Evolutionary conservation across 331 rosid genomes (phyloP), one percentile per base, ranked within the genome.

Genomic region (Erythrophleum ivorense): DNA sequence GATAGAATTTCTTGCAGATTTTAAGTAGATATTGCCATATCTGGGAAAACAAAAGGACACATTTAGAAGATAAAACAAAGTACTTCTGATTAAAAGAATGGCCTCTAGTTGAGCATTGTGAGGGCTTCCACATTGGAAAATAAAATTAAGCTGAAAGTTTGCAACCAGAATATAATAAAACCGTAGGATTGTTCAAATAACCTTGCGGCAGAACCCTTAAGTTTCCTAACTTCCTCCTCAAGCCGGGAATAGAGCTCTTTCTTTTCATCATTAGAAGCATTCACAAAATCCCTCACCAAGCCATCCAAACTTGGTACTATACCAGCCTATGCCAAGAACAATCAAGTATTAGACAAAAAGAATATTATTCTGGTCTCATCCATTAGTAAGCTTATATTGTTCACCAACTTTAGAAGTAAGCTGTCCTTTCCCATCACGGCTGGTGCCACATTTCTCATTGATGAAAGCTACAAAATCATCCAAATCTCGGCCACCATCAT

Each of bases 381-480:
- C 19, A 38, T 60, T 54, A 41, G 46, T 73, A 40, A 62, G 36
- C 31, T 66, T 67, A 53, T 33, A 67, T 13, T 33, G 58, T 64
- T 79, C 41, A 87, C 94, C 71, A 64, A 95, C 97, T 40, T 89
- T 83, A 67, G 94, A 79, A 70, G 92, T 85, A 67, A 93, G 96
- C 70, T 84, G 89, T 45, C 99, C 98, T 78, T 92, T 84, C n/a
- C 81, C 91, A 49, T 95, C 98, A 77, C 98, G 94, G 78, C 88
- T 88, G 46, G 94, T 88, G 68, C 98, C 94, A 80, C 88, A 57
- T 81, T 85, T 91, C 85, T 88, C 97, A 34, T 95, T 95, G 71
- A 95, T 89, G 86, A 91, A 93, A 66, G 75, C 40, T 38, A 93
- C 97, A 62, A 95, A 91, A 83, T 88, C 97, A n/a, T 86, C 90